These are phyloP conservation scores for Acrocalymma vagum DNA, from an alignment of 2,329 filamentous ascomycete species.

Conservation along the genomic window DNA sequence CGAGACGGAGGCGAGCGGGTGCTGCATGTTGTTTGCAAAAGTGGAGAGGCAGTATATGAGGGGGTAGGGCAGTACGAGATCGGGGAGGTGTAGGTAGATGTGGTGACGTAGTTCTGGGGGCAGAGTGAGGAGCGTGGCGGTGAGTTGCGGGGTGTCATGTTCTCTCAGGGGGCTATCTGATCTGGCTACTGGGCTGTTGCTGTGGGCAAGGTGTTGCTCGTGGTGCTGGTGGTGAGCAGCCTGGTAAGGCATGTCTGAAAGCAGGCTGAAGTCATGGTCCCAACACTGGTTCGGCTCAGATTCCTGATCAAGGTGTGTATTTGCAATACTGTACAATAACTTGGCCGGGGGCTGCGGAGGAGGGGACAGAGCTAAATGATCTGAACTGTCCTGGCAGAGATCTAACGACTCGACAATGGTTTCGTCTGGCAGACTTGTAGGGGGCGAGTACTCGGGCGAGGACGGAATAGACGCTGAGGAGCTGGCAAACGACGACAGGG, in stretches of 20 bases:
- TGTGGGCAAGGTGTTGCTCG: slow-evolving; percentile 4
- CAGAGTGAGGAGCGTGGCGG: slow-evolving; percentile 36
- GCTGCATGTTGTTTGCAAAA: slow-evolving; percentile 45
- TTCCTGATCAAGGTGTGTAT: neutral
- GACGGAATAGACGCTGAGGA: slow-evolving; percentile 29
- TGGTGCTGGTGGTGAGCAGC: slow-evolving; percentile 21
- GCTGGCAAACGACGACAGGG: slow-evolving; percentile 20
- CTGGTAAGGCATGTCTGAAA: slow-evolving; percentile 25
- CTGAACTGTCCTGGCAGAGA: too few relatives aligned
- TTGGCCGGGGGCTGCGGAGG: too few relatives aligned
- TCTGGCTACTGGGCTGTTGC: too few relatives aligned
- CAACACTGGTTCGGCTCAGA: neutral
- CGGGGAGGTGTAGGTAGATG: slow-evolving; percentile 47
- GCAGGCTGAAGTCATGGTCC: slow-evolving; percentile 9
- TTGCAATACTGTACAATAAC: slow-evolving; percentile 8
- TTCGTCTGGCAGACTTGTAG: slow-evolving; percentile 30
- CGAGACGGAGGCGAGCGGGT: slow-evolving; percentile 46
- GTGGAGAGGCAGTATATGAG: slow-evolving; percentile 52
- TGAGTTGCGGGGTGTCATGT: neutral
- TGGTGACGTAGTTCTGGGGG: slow-evolving; percentile 47
- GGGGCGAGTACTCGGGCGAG: slow-evolving; percentile 28
- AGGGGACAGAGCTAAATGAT: too few relatives aligned
- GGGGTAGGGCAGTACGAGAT: slow-evolving; percentile 44
- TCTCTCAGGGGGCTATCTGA: too few relatives aligned
- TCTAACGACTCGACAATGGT: slow-evolving; percentile 24